Conservation (phyloP, 495 filamentous ascomycete genomes). For the Lindgomyces ingoldianus region DNA sequence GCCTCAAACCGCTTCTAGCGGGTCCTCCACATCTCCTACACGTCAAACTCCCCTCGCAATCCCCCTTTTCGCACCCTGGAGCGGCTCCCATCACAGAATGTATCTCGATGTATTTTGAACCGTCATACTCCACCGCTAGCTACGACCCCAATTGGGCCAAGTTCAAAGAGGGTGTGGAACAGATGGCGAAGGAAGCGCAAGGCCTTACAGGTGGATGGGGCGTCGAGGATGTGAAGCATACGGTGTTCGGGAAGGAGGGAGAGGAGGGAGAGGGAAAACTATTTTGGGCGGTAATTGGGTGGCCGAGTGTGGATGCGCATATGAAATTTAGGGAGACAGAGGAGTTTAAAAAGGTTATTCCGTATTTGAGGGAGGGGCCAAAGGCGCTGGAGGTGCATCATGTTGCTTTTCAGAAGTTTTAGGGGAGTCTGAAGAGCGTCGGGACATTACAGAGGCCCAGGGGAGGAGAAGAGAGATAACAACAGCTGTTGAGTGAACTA, state of each 20-base stretch:
- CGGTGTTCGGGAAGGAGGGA: conserved; percentile 40
- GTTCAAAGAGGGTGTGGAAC: not conserved
- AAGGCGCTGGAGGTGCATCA: conserved; percentile 15
- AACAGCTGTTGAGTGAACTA: too few relatives aligned
- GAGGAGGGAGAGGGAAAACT: conserved; percentile 43
- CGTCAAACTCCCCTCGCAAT: not conserved
- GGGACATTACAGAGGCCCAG: too few relatives aligned
- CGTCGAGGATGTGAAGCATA: conserved; percentile 47
- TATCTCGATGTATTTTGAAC: conserved; percentile 23
- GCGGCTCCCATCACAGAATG: conserved; percentile 33
- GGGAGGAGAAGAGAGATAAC: too few relatives aligned
- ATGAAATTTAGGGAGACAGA: conserved; percentile 50
- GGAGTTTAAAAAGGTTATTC: conserved; percentile 43
- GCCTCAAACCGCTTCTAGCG: conserved; percentile 15
- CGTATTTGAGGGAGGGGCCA: conserved; percentile 29
- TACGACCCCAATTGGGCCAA: conserved; percentile 14
- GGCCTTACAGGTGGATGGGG: conserved; percentile 39
- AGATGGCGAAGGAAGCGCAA: conserved; percentile 4
- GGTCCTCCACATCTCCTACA: conserved; percentile 13
- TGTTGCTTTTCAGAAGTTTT: conserved; percentile 9
- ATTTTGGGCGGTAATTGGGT: conserved; percentile 52
- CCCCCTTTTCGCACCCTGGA: conserved; percentile 10
- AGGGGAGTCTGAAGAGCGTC: too few relatives aligned
- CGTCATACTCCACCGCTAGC: not conserved
- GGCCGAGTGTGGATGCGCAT: conserved; percentile 58